Base-by-base conservation (phyloP, 805 yeast species). In the Lipomyces lipofer region DNA sequence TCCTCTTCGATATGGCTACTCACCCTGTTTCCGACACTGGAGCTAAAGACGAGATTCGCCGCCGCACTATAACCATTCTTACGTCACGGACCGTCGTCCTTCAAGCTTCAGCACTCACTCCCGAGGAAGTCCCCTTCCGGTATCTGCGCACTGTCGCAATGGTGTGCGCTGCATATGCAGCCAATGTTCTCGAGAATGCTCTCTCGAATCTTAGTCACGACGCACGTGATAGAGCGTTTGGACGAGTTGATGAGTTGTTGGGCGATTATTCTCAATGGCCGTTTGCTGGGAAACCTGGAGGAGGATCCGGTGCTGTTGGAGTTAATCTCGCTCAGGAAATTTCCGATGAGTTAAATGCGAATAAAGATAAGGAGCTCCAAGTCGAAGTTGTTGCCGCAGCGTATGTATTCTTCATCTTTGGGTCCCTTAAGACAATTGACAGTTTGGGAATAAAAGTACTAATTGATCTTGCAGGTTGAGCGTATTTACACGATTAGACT, bases 1-100 rank as follows among this genome's bases (percentile, higher is more conserved):
- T 94, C 66, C 75, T 94, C 50, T 94, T 94, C 65, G 99, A 94
- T 71, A 94, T 94, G 97, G 96, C 99, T 28, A 94, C 99, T 7
- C 99, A 95, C 71, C 99, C 99, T 6, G 81, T 94, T 12, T 85
- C 91, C 29, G 99, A 94, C 71, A 79, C 85, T 42, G 75, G 82
- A 60, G 84, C 95, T 47, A 94, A 94, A 72, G 95, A 88, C 63
- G 83, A 84, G 51, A 79, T 94, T 52, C 83, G 84, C 52, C 78
- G 82, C 55, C 80, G 97, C 64, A 81, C 89, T 25, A 74, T 90
- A 58, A 78, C 79, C 43, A 68, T 89, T 47, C 76, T 94, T 63
- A 82, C 88, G 6, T 76, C 85, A 32, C 83, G 96, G 72, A 86
- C 85, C 49, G 78, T 86, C 63, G 78, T 76, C 54, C 66, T 84